Base-by-base conservation (phyloP, 306 rosid genomes). In the Fragaria vesca region DNA sequence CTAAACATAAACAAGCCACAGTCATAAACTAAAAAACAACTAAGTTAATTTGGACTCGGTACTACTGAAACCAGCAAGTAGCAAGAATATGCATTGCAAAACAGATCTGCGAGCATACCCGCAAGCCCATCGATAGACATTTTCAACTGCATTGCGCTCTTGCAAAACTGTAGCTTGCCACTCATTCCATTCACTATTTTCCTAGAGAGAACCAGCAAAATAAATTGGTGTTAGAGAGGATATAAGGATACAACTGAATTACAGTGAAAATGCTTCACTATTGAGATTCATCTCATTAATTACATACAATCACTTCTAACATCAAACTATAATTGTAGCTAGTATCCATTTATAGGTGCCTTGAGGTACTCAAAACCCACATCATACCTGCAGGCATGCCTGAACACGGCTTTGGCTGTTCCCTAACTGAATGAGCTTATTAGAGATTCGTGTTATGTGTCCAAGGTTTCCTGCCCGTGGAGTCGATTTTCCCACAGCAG, bases 61-160 rank as follows among this genome's bases (percentile, higher is more conserved):
- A 32, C 63, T 66, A 38, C 69, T 24, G 16, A 21, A 55, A 67
- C 52, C 28, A n/a, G 54, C 66, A 18, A 54, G 8, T 13, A 54
- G 26, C 16, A 51, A 55, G 12, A 72, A 43, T 16, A 21, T 45
- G 36, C 40, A 58, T 47, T 47, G 38, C 17, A 28, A 40, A 47
- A 54, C 26, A 77, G 65, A 55, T 73, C 73, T 48, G 61, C 47
- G 48, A 75, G 81, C 93, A 84, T 87, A 96, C 99, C 99, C 99
- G 30, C 99, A 96, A 82, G 91, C 94, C 99, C 99, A 96, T 69
- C 90, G 85, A 77, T 87, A 89, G 52, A 96, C 98, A 78, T 93
- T 96, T 83, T 93, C 98, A 90, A 96, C 93, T 60, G 84, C 84
- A 77, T 93, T 93, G 72, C 99, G 99, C 72, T 90, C 96, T 82